Evolutionary conservation across 2,329 filamentous ascomycete species (phyloP).

Genomic region (Byssoonygena ceratinophila): DNA sequence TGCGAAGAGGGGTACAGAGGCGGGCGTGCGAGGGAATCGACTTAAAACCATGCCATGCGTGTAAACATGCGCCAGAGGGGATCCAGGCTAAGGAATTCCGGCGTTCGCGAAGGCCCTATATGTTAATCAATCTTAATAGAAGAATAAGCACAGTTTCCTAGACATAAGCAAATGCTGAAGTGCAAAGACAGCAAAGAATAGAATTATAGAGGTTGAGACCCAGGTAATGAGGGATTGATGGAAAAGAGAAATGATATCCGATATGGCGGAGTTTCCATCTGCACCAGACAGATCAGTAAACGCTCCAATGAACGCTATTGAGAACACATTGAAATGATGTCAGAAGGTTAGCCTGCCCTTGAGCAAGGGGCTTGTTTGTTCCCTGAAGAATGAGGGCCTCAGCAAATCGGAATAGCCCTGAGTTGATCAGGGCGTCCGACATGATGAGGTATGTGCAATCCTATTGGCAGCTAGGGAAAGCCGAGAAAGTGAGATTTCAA

Average conservation of each 20-base stretch:
- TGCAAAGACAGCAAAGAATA: background rate
- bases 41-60: background rate
- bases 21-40: background rate
- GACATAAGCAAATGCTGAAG: background rate
- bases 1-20: background rate
- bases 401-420: conserved; percentile 4
- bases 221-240: background rate
- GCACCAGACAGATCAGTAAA: background rate
- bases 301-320: conserved; percentile 5
- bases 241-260: background rate
- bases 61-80: background rate
- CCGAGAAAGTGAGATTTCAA: background rate
- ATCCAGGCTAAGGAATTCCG: background rate
- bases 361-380: background rate
- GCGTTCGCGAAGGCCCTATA: background rate
- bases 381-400: conserved; percentile 1
- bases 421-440: background rate
- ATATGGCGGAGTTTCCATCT: background rate
- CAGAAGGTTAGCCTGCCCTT: conserved; percentile 1
- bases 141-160: background rate
- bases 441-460: background rate
- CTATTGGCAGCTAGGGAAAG: background rate
- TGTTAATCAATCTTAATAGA: background rate
- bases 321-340: background rate
- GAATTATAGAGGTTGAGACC: background rate